These are phyloP conservation scores for Choanephora cucurbitarum DNA, from an alignment of 371 early-diverging fungal genomes.

Conservation along the genomic window DNA sequence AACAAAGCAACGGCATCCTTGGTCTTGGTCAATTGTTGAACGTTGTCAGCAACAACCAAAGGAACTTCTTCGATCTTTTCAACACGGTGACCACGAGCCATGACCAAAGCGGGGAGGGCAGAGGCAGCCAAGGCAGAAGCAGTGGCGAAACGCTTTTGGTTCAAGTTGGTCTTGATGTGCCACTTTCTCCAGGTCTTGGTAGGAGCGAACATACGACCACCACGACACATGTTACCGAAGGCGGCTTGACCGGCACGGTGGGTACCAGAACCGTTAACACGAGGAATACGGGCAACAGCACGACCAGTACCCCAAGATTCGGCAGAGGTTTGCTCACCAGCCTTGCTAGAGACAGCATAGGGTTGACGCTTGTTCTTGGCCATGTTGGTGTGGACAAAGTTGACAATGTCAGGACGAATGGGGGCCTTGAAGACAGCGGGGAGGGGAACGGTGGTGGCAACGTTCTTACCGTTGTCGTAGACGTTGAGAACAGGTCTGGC, in stretches of 20 bases:
- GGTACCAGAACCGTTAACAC: slow-evolving; percentile 99
- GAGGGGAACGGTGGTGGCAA: slow-evolving; percentile 78
- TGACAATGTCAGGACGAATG: slow-evolving; percentile 97
- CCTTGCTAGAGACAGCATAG: slow-evolving; percentile 83
- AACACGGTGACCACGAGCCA: slow-evolving; percentile 99
- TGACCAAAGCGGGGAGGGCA: slow-evolving; percentile 94
- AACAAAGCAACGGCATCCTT: slow-evolving; percentile 95
- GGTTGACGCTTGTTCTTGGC: slow-evolving; percentile 38
- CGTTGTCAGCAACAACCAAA: slow-evolving; percentile 87
- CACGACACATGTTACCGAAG: slow-evolving; percentile 59
- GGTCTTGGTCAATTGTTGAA: slow-evolving; percentile 92
- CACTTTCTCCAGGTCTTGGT: slow-evolving; percentile 99
- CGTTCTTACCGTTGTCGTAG: slow-evolving; percentile 77
- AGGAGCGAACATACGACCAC: slow-evolving; percentile 99
- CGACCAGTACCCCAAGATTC: slow-evolving; percentile 99
- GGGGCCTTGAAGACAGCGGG: slow-evolving; percentile 98
- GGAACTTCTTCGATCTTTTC: slow-evolving; percentile 96
- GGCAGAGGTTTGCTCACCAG: slow-evolving; percentile 99
- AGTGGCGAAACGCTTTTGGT: slow-evolving; percentile 98
- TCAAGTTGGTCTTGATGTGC: slow-evolving; percentile 98
- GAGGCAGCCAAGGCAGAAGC: slow-evolving; percentile 99
- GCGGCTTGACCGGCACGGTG: slow-evolving; percentile 99
- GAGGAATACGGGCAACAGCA: slow-evolving; percentile 99
- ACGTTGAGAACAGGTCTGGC: slow-evolving; percentile 93
- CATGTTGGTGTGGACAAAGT: slow-evolving; percentile 96